phyloP scores from a whole-genome alignment of 2,329 filamentous ascomycete species.

The Aspergillus terreus region DNA sequence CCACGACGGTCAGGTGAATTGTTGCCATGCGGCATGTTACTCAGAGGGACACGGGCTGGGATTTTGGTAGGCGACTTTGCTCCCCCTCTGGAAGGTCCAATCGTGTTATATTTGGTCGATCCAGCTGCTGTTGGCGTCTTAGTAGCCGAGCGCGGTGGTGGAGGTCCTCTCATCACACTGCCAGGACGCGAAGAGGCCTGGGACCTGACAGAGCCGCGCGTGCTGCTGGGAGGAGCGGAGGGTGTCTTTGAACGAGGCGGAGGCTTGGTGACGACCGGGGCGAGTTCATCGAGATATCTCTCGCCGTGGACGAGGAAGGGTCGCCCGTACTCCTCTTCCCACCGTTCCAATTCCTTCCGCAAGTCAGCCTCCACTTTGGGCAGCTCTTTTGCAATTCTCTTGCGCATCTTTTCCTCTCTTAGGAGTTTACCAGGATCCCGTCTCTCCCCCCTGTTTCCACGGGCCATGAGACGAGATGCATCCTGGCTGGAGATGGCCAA shows the following conservation, averaged over 20 bases:
- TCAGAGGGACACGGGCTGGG: conserved; percentile 44
- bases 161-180: conserved; percentile 36
- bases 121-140: conserved; percentile 45
- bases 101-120: conserved; percentile 39
- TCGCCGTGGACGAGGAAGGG: conserved; percentile 92
- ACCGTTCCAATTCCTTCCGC: conserved; percentile 72
- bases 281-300: conserved; percentile 81
- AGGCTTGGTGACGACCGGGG: conserved; percentile 63
- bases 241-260: conserved; percentile 52
- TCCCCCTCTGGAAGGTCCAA: conserved; percentile 25
- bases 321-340: conserved; percentile 91
- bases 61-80: conserved; percentile 48
- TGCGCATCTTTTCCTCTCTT: conserved; percentile 97
- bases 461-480: conserved; percentile 85
- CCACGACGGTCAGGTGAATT: conserved; percentile 76
- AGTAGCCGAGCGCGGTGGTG: conserved; percentile 41
- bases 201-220: conserved; percentile 20
- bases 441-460: conserved; percentile 87
- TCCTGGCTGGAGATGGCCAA: conserved; percentile 90
- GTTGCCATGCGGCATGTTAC: conserved; percentile 49
- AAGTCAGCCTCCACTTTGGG: conserved; percentile 88
- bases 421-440: conserved; percentile 91
- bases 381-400: conserved; percentile 91
- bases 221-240: conserved; percentile 28
- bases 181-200: conserved; percentile 26